Percentiles rank a stretch among this genome's conserved stretches.
phyloP scores from a whole-genome alignment of 208 protist species.

The Acanthamoeba pearcei region DNA sequence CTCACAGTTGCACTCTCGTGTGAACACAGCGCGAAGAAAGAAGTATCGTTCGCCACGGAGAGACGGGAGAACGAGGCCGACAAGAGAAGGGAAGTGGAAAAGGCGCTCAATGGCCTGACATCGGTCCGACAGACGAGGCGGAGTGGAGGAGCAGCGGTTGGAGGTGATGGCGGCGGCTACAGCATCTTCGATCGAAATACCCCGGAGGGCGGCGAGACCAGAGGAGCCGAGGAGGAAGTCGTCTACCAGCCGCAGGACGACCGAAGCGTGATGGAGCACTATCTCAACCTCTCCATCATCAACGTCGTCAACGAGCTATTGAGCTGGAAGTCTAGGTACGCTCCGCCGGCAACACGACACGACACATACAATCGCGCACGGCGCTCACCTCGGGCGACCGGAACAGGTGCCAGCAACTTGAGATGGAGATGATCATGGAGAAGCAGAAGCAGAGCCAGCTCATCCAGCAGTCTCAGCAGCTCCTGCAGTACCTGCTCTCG shows the following conservation, averaged over 20 bases:
- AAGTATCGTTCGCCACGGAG: conserved; percentile 14
- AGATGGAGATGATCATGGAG: conserved; percentile 41
- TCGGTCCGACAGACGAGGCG: not conserved
- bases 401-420: conserved; percentile 37
- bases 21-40: not conserved
- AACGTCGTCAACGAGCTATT: conserved; percentile 8
- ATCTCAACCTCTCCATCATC: conserved; percentile 21
- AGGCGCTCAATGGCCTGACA: not conserved
- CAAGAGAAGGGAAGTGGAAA: not conserved
- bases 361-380: not conserved
- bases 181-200: not conserved
- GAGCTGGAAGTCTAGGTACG: conserved; percentile 6
- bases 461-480: conserved; percentile 50
- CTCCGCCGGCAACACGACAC: not conserved
- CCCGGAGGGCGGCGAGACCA: not conserved
- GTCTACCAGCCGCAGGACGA: not conserved
- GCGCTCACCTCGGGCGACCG: not conserved
- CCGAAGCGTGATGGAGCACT: not conserved
- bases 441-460: conserved; percentile 60
- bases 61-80: conserved; percentile 12
- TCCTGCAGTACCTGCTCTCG: conserved; percentile 29
- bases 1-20: no score
- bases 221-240: not conserved
- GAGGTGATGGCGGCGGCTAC: no score
- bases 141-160: no score